phyloP scores from a whole-genome alignment of 2,329 filamentous ascomycete species.

The Fusarium nanum region DNA sequence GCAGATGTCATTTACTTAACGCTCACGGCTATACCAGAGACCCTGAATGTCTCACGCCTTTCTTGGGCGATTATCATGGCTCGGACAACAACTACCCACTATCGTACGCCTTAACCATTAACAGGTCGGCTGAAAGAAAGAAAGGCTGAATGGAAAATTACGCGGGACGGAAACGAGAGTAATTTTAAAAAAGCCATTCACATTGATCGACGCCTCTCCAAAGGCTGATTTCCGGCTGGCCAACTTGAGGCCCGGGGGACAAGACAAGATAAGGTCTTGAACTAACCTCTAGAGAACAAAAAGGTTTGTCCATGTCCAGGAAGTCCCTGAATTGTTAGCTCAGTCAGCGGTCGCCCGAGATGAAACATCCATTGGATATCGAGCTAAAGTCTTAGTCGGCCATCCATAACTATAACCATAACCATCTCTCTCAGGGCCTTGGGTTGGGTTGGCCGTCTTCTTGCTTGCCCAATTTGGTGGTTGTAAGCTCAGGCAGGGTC shows the following conservation, averaged over 20 bases:
- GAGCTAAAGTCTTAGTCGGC: not conserved
- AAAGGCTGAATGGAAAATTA: conserved; percentile 30
- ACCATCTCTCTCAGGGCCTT: not conserved
- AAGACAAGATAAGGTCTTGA: conserved; percentile 16
- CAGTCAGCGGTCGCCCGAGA: conserved; percentile 5
- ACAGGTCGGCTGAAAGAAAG: not conserved
- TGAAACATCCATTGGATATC: conserved; percentile 8
- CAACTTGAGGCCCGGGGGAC: conserved; percentile 1
- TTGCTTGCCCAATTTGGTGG: conserved; percentile 3
- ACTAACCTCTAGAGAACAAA: conserved; percentile 1
- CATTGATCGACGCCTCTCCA: conserved; percentile 9
- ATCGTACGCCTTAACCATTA: not conserved
- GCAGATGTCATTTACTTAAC: not conserved
- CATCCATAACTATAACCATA: not conserved
- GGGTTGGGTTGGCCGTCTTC: not conserved
- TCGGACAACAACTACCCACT: conserved; percentile 15
- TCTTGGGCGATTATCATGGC: conserved; percentile 35
- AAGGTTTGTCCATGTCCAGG: not conserved
- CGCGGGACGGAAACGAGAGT: conserved; percentile 12
- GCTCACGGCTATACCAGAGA: not conserved
- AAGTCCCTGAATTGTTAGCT: conserved; percentile 18
- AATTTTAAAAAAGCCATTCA: conserved; percentile 1
- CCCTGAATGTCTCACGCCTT: conserved; percentile 13
- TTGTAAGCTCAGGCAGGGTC: conserved; percentile 13
- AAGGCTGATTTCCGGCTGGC: conserved; percentile 14